Base-by-base conservation (phyloP, 73 alveolate species). In the Paramecium caudatum region DNA sequence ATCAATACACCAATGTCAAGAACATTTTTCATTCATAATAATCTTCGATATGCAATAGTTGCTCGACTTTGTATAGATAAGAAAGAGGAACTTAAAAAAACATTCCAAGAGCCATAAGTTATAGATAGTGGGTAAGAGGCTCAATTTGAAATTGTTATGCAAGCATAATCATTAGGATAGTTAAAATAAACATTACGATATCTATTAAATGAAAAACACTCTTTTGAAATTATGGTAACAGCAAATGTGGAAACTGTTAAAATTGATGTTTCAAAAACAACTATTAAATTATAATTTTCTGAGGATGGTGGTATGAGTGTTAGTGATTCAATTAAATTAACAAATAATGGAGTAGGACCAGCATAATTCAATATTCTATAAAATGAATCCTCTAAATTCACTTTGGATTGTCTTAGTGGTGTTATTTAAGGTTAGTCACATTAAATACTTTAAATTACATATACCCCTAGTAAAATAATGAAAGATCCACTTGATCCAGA, bases 61-160 rank as follows among this genome's bases (percentile, higher is more conserved):
- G 97, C 96, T 47, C 95, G 98, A 93, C 47, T 97, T 16, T 96
- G 94, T 47, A 94, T 94, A 47, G 95, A 95, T 62, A 61, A 78
- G 25, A 55, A 55, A 23, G 92, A 94, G 48, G 99, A 97, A 90
- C 90, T 97, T 10, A 91, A 81, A 82, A 82, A 95, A 49, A 81
- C 97, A 30, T 90, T 91, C 61, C 96, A 98, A 65, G 84, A 92
- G 19, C 95, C 98, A 6, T 95, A 97, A 92, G 98, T 97, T 23
- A 95, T 97, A 37, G 98, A 96, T 36, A 98, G 99, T 50, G 99
- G 99, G 2, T 95, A 97, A 90, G 95, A 94, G 65, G 98, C 96
- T 34, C 98, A 98, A 49, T 97, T 97, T 93, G 97, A 95, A 87
- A 95, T 97, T 13, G 91, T 92, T 7, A 95, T 97, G 37, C 85